phyloP scores from a whole-genome alignment of 257 asterid genomes.

The Lavandula angustifolia region DNA sequence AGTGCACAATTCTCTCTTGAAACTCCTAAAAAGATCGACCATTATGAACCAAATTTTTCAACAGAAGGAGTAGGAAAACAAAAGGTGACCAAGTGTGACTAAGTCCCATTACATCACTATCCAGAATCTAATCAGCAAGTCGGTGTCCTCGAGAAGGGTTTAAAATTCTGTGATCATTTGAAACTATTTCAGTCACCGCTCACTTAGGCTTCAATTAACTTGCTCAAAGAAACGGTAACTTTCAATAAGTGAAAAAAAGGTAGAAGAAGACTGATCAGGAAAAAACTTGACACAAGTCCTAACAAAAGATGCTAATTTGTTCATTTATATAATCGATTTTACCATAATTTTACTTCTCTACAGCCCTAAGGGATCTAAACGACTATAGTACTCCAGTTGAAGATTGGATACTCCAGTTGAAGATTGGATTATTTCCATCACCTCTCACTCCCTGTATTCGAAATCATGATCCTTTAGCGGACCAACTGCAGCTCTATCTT shows the following conservation, averaged over 20 bases:
- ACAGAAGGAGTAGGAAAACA: not conserved
- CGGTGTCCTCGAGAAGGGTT: not conserved
- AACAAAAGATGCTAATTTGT: not conserved
- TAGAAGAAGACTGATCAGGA: slow-evolving; percentile 2
- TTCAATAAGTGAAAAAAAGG: not conserved
- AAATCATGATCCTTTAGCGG: not conserved
- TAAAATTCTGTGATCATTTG: not conserved
- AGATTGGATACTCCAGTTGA: not conserved
- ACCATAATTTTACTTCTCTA: not conserved
- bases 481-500: slow-evolving; percentile 1
- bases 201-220: not conserved
- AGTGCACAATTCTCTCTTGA: not conserved
- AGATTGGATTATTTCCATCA: too few relatives aligned
- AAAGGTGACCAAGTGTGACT: not conserved
- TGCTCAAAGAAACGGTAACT: not conserved
- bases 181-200: not conserved
- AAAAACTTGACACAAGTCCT: not conserved
- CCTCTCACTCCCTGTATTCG: not conserved
- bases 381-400: not conserved
- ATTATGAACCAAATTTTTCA: not conserved
- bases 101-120: slow-evolving; percentile 5
- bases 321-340: not conserved
- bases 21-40: not conserved
- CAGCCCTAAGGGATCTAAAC: not conserved
- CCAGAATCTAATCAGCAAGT: slow-evolving; percentile 2